Conservation (phyloP, 164 flowering plant species). For the Aristolochia contorta region DNA sequence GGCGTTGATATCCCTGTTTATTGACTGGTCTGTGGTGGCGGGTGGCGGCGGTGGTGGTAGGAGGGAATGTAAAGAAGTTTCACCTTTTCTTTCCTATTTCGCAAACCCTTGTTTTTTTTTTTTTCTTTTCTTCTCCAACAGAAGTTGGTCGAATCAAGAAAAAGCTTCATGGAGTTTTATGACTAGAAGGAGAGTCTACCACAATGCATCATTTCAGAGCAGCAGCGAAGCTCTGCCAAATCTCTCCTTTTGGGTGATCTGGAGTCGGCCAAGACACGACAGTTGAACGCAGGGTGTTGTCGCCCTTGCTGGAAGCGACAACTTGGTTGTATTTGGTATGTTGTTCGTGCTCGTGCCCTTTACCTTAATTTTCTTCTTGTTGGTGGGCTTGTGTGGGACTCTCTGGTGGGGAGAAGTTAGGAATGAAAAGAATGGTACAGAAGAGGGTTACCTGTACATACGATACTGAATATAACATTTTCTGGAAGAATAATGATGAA, state of each 20-base stretch:
- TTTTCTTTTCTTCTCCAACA: background rate
- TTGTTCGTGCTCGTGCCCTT: too few species aligned
- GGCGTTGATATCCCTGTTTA: constrained; percentile 62
- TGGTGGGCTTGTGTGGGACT: too few species aligned
- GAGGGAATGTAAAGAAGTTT: background rate
- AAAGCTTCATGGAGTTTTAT: background rate
- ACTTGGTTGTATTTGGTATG: too few species aligned
- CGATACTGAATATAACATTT: too few species aligned
- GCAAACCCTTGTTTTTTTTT: background rate
- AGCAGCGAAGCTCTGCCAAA: background rate
- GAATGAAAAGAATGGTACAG: too few species aligned
- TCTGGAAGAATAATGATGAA: too few species aligned
- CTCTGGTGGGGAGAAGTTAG: too few species aligned
- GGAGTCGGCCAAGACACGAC: too few species aligned
- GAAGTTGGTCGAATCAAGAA: background rate
- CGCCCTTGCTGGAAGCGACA: too few species aligned
- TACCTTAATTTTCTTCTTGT: too few species aligned
- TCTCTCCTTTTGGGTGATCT: background rate
- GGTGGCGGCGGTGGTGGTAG: background rate
- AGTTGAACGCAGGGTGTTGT: too few species aligned
- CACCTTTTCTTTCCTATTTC: background rate
- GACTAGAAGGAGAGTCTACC: background rate
- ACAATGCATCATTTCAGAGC: background rate
- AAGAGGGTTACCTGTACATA: too few species aligned
- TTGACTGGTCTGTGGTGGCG: constrained; percentile 9